Conservation (phyloP, 2,329 filamentous ascomycete species). For the Penicillium sp. region DNA sequence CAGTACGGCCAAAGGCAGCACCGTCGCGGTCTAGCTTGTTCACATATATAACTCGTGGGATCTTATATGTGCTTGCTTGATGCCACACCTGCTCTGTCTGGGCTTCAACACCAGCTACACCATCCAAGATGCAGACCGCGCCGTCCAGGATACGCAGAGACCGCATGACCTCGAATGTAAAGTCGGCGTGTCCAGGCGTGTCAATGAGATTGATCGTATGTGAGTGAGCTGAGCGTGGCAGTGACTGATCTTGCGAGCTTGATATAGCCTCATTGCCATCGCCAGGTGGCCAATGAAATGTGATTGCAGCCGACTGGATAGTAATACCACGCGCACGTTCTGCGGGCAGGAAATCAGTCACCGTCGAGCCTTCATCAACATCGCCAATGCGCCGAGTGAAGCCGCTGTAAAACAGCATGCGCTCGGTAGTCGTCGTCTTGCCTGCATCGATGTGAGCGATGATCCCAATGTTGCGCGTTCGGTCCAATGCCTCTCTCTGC, state of each 20-base stretch:
- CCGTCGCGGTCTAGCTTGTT: constrained; percentile 86
- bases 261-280: constrained; percentile 16
- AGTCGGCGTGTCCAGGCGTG: constrained; percentile 94
- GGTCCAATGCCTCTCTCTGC: constrained; percentile 46
- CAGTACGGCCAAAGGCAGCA: constrained; percentile 76
- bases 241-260: constrained; percentile 30
- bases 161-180: constrained; percentile 91
- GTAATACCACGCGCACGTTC: constrained; percentile 92
- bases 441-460: constrained; percentile 98
- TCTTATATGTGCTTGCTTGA: constrained; percentile 79
- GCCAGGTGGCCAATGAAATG: constrained; percentile 80
- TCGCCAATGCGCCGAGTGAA: constrained; percentile 86
- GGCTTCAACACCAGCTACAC: constrained; percentile 90
- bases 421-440: constrained; percentile 97
- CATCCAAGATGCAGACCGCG: constrained; percentile 88
- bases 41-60: constrained; percentile 77
- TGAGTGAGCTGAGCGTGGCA: constrained; percentile 52
- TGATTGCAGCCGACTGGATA: constrained; percentile 95
- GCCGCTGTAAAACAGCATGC: constrained; percentile 96
- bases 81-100: constrained; percentile 97
- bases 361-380: constrained; percentile 93
- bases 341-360: constrained; percentile 93
- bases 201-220: constrained; percentile 90
- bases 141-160: constrained; percentile 86
- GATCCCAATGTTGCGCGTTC: constrained; percentile 92